These are phyloP conservation scores for Prunus kanzakura DNA, from an alignment of 306 rosid genomes.

Conservation along the genomic window DNA sequence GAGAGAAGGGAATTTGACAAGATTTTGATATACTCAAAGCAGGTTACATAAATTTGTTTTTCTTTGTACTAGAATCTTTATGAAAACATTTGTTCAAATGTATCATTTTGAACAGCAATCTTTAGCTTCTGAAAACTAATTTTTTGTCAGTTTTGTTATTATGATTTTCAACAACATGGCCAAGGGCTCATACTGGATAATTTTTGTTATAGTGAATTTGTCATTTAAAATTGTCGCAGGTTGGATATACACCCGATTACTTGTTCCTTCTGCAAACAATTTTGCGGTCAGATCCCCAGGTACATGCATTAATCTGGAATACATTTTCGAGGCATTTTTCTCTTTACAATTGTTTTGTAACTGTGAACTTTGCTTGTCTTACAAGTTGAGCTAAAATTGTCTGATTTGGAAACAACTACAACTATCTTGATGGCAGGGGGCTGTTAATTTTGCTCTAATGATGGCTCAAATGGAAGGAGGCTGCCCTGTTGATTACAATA, in stretches of 20 bases:
- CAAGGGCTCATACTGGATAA: background rate
- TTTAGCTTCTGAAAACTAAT: background rate
- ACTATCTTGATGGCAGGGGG: conserved; percentile 59
- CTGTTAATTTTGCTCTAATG: conserved; percentile 97
- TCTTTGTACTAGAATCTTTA: background rate
- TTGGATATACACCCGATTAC: conserved; percentile 96
- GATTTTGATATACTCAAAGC: conserved; percentile 85
- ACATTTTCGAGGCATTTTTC: background rate
- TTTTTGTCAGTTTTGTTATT: background rate
- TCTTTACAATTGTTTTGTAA: background rate
- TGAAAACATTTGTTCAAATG: background rate
- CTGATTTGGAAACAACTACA: conserved; percentile 4
- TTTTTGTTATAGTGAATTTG: background rate
- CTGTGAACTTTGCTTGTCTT: background rate
- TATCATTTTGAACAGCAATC: background rate
- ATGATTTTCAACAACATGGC: background rate
- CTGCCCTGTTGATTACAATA: conserved; percentile 92
- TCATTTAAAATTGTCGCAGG: conserved; percentile 48
- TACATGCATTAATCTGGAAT: conserved; percentile 16
- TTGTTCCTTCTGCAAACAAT: conserved; percentile 93
- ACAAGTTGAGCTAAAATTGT: background rate
- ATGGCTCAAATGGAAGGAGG: conserved; percentile 99
- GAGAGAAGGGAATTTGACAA: conserved; percentile 92
- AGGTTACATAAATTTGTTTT: conserved; percentile 40
- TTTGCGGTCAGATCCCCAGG: conserved; percentile 95